Evolutionary conservation across 805 yeast genomes (phyloP).

Genomic region (Pichia californica): DNA sequence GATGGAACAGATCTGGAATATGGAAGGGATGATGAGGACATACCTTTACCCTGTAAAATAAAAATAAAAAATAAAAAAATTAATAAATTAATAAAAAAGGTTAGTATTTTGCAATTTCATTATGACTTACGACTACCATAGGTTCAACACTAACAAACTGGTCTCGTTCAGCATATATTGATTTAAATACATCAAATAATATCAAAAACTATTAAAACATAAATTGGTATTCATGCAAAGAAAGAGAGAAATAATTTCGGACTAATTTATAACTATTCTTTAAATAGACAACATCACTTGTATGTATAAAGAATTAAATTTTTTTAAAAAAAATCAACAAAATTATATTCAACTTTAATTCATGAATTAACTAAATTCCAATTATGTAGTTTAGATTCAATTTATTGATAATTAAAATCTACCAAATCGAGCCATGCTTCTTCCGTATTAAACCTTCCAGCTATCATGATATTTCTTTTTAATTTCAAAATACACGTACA

Average conservation of each 20-base stretch:
- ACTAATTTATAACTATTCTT: neutral
- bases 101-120: conserved; percentile 29
- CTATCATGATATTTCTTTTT: conserved; percentile 7
- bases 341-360: no score
- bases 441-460: conserved; percentile 18
- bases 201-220: no score
- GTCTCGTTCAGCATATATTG: conserved; percentile 40
- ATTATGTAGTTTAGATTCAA: neutral
- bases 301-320: neutral
- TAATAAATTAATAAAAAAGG: conserved; percentile 9
- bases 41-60: conserved; percentile 87
- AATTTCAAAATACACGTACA: conserved; percentile 54
- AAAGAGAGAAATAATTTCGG: neutral
- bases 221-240: neutral
- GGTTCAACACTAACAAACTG: conserved; percentile 35
- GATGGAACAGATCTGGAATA: conserved; percentile 98
- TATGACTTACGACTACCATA: conserved; percentile 24
- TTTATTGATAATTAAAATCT: conserved; percentile 10
- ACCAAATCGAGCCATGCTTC: conserved; percentile 31
- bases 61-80: neutral
- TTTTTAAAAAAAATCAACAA: no score
- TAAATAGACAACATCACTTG: neutral
- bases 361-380: no score
- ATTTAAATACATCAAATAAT: no score
- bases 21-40: conserved; percentile 97